Base-by-base conservation (phyloP, 331 rosid species). In the Quercus tomentella region DNA sequence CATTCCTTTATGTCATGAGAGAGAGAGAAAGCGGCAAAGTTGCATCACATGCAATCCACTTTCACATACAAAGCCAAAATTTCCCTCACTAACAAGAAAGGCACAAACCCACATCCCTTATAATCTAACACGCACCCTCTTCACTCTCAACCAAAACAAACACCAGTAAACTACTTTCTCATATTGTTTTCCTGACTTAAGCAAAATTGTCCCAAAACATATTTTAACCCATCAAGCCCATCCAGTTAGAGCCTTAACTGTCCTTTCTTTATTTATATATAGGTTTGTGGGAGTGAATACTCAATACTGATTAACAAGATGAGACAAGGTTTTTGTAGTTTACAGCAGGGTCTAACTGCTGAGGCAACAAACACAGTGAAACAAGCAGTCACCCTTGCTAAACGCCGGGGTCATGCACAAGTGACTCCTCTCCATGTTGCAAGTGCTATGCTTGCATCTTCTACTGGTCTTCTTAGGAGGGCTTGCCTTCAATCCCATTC, bases 31-130 rank as follows among this genome's bases (percentile, higher is more conserved):
- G n/a, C 54, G n/a, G 26, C 77, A 83, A 87, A 85, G 88, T 72
- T 87, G 77, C 85, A 82, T 93, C 97, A 86, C 97, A 91, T 84
- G 87, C 88, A 76, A 73, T 84, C 88, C 88, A 89, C 94, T 91
- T 89, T 87, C 82, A 65, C 56, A 84, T 81, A 85, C 84, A 89
- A 90, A 84, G 91, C 91, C 94, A 93, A 91, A 85, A 89, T 81
- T 92, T 92, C 92, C 98, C 97, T 94, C 96, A 80, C 91, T 84
- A 77, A 85, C 96, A 94, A 92, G 98, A 94, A 94, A 94, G 86
- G 98, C 90, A 94, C 95, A 89, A 90, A 76, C 86, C 75, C 77
- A 67, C 82, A 80, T 74, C 86, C 88, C 80, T 80, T 82, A 86
- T 67, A 81, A 80, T 84, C 70, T 60, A 58, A 72, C 52, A 9